Evolutionary conservation across 768 basidiomycete species (phyloP).

Genomic region (Tubosaeta brunneosetosa): DNA sequence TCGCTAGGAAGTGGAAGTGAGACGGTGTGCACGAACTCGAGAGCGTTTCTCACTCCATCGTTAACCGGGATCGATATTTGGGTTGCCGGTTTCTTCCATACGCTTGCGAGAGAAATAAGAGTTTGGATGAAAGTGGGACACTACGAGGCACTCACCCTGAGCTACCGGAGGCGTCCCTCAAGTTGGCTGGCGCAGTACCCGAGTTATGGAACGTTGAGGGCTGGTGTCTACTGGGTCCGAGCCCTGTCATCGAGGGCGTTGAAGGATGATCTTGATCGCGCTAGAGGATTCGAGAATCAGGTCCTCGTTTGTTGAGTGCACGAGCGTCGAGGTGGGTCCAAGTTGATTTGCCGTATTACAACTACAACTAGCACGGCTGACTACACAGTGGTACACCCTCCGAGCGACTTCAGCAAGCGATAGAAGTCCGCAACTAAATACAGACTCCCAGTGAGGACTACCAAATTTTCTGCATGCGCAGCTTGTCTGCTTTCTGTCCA

Average conservation of each 20-base stretch:
- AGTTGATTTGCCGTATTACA: background rate
- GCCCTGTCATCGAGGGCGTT: slow-evolving; percentile 8
- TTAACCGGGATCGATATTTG: slow-evolving; percentile 15
- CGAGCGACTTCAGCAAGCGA: slow-evolving; percentile 37
- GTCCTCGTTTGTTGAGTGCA: slow-evolving; percentile 1
- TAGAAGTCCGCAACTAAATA: slow-evolving; percentile 96
- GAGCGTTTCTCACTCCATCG: slow-evolving; percentile 10
- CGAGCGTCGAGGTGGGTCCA: background rate
- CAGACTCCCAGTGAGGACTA: slow-evolving; percentile 84
- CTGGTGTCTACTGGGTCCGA: slow-evolving; percentile 10
- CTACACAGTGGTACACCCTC: background rate
- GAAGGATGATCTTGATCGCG: slow-evolving; percentile 10
- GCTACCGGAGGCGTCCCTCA: slow-evolving; percentile 29
- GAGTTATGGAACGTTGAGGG: slow-evolving; percentile 10
- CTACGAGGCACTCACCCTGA: slow-evolving; percentile 15
- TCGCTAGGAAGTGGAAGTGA: slow-evolving; percentile 11
- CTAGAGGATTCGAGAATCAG: slow-evolving; percentile 3
- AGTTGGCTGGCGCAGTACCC: slow-evolving; percentile 13
- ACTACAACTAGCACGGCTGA: background rate
- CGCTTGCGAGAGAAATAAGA: slow-evolving; percentile 5
- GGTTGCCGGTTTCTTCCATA: slow-evolving; percentile 23
- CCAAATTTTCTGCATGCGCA: slow-evolving; percentile 33
- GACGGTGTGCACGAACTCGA: background rate
- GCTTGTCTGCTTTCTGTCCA: slow-evolving; percentile 31
- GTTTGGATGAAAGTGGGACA: background rate